Evolutionary conservation across 768 basidiomycete species (phyloP).

Genomic region (Glaciozyma antarctica): DNA sequence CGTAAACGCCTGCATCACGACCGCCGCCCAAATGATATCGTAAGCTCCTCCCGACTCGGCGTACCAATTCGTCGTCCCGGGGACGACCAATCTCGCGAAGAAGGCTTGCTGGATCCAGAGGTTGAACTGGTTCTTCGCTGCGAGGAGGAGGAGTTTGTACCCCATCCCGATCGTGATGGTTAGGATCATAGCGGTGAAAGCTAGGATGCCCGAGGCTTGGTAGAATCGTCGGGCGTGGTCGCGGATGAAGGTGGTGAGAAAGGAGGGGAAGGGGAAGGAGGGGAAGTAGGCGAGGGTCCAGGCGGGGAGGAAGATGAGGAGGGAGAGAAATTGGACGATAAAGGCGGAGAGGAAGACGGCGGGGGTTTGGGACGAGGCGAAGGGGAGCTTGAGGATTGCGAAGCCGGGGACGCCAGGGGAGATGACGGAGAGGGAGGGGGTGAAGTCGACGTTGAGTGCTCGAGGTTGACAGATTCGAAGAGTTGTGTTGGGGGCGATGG

Average conservation of each 20-base stretch:
- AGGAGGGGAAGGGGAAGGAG: background rate
- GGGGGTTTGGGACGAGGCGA: slow-evolving; percentile 12
- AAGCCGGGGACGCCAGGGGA: slow-evolving; percentile 14
- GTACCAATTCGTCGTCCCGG: background rate
- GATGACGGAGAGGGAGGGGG: slow-evolving; percentile 10
- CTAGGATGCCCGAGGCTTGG: slow-evolving; percentile 3
- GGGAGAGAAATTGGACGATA: slow-evolving; percentile 4
- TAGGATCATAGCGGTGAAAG: slow-evolving; percentile 16
- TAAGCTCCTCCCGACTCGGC: slow-evolving; percentile 1
- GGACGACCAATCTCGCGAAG: background rate
- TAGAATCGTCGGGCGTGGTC: slow-evolving; percentile 7
- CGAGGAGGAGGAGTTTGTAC: slow-evolving; percentile 10
- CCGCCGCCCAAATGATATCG: slow-evolving; percentile 19
- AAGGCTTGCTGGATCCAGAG: slow-evolving; percentile 2
- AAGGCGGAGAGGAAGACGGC: slow-evolving; percentile 17
- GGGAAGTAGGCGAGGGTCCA: slow-evolving; percentile 32
- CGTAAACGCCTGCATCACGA: background rate
- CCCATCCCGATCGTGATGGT: slow-evolving; percentile 25
- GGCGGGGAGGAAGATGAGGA: slow-evolving; percentile 23
- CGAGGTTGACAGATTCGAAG: background rate
- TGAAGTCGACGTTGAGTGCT: slow-evolving; percentile 3
- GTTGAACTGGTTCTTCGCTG: background rate
- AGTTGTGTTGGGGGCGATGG: background rate
- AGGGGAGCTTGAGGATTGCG: slow-evolving; percentile 19
- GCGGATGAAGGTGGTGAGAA: slow-evolving; percentile 11